These are phyloP conservation scores for Phytophthora vignae DNA, from an alignment of 352 stramenopile genomes.

Conservation along the genomic window DNA sequence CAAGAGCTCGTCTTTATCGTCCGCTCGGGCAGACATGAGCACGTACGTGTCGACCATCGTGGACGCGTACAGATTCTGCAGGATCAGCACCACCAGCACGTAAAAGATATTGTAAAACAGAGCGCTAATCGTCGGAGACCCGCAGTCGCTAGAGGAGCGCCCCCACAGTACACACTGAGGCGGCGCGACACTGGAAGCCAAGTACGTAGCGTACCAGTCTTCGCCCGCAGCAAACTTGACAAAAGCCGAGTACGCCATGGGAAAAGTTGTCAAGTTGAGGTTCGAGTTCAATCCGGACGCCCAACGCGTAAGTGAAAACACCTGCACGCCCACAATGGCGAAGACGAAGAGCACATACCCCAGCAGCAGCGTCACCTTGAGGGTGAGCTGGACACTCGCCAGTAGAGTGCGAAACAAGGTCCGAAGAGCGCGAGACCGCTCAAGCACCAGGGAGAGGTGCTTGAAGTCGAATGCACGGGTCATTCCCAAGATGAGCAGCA, in stretches of 20 bases:
- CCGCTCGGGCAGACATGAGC: conserved; percentile 71
- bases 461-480: conserved; percentile 86
- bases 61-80: conserved; percentile 85
- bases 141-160: conserved; percentile 66
- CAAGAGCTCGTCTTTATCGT: conserved; percentile 65
- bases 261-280: conserved; percentile 83
- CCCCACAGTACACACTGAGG: conserved; percentile 67
- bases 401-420: conserved; percentile 83
- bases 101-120: conserved; percentile 88
- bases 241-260: conserved; percentile 72
- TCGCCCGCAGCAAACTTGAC: conserved; percentile 87
- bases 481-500: conserved; percentile 80
- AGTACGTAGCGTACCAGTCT: conserved; percentile 86
- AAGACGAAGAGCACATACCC: conserved; percentile 88
- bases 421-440: conserved; percentile 70
- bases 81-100: conserved; percentile 76
- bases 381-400: conserved; percentile 65
- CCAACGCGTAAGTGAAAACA: conserved; percentile 86
- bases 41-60: conserved; percentile 88
- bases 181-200: conserved; percentile 64
- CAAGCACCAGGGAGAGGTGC: conserved; percentile 80
- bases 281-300: conserved; percentile 76
- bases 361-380: conserved; percentile 85
- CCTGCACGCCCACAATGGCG: conserved; percentile 81
- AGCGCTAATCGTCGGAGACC: conserved; percentile 63